Conservation (phyloP, 208 protist genomes). For the Leptomonas pyrrhocoris region DNA sequence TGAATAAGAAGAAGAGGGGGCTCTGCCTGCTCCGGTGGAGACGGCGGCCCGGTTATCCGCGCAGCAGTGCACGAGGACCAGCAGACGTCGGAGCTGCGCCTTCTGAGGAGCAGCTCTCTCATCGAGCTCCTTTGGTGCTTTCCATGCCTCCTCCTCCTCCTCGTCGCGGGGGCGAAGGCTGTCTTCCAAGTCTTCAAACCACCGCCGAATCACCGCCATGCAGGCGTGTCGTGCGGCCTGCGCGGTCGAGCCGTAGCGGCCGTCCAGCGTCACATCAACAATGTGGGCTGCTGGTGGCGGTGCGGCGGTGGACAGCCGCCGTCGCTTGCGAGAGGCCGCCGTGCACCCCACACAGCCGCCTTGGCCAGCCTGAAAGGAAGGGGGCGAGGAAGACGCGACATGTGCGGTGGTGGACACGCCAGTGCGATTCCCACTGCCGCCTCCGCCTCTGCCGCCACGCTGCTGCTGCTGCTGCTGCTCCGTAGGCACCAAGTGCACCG, state of each 20-base stretch:
- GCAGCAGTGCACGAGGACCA: constrained; percentile 65
- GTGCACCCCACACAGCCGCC: not conserved
- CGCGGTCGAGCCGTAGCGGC: constrained; percentile 13
- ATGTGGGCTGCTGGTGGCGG: not conserved
- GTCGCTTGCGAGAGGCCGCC: constrained; percentile 9
- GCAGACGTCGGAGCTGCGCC: constrained; percentile 29
- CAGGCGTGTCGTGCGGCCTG: constrained; percentile 44
- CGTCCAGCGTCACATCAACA: constrained; percentile 17
- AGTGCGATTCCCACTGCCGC: not conserved
- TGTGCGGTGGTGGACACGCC: not conserved
- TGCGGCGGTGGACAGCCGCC: not conserved
- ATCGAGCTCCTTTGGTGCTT: not conserved
- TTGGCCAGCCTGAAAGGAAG: not conserved
- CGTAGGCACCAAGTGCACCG: constrained; percentile 42
- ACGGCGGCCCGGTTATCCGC: constrained; percentile 40
- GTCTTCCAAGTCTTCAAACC: constrained; percentile 46
- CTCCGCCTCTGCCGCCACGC: not conserved
- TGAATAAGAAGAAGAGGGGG: too few relatives aligned
- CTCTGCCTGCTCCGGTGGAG: constrained; percentile 12
- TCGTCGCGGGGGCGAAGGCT: constrained; percentile 7
- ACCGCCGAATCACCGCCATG: constrained; percentile 47
- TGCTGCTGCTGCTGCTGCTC: constrained; percentile 24
- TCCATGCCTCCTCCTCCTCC: not conserved
- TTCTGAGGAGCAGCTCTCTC: not conserved
- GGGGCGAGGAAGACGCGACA: not conserved